phyloP scores from a whole-genome alignment of 2,329 filamentous ascomycete species.

The Fusarium sp. region DNA sequence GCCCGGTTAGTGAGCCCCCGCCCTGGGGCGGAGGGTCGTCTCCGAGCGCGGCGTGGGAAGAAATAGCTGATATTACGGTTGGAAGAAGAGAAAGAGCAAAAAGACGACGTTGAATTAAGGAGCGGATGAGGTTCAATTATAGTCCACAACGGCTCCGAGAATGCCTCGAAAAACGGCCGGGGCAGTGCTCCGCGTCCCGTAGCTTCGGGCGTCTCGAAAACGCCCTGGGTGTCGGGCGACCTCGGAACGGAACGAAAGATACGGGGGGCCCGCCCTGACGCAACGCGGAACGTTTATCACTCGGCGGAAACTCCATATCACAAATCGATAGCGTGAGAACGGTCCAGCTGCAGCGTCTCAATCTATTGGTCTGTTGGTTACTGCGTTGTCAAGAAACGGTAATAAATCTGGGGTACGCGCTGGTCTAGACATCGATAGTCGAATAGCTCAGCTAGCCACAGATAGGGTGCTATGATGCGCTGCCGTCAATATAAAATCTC shows the following conservation, averaged over 20 bases:
- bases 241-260: conserved; percentile 26
- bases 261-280: conserved; percentile 12
- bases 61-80: not conserved
- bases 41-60: conserved; percentile 10
- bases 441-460: conserved; percentile 15
- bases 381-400: not conserved
- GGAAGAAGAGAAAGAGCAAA: not conserved
- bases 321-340: conserved; percentile 4
- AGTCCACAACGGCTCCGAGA: conserved; percentile 24
- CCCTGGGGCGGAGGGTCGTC: conserved; percentile 13
- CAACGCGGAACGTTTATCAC: not conserved
- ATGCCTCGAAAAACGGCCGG: conserved; percentile 24
- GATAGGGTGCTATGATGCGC: not conserved
- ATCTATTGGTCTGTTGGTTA: conserved; percentile 29
- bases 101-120: conserved; percentile 8
- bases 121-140: conserved; percentile 38
- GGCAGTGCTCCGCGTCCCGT: conserved; percentile 17
- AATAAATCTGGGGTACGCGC: not conserved
- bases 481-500: conserved; percentile 3
- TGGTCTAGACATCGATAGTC: not conserved
- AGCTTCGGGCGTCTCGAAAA: conserved; percentile 12
- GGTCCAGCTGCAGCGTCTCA: not conserved
- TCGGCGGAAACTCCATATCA: conserved; percentile 6
- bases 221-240: conserved; percentile 33
- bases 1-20: conserved; percentile 18